phyloP scores from a whole-genome alignment of 2,329 filamentous ascomycete genomes.

The Aspergillus tamarii region DNA sequence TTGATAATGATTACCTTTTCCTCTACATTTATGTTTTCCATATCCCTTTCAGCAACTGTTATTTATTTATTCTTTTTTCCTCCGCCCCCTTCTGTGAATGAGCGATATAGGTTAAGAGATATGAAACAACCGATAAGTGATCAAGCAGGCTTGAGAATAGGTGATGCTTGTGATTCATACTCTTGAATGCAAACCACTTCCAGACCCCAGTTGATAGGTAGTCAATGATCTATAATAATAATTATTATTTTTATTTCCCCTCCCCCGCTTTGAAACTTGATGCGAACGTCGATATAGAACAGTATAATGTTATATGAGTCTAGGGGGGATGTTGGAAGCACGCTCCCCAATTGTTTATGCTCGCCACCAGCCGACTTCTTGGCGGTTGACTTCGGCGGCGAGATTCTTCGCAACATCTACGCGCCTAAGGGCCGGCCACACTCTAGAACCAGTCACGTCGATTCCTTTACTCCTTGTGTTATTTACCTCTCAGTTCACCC shows the following conservation, averaged over 20 bases:
- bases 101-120: constrained; percentile 13
- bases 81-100: constrained; percentile 18
- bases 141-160: constrained; percentile 32
- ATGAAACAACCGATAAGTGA: constrained; percentile 22
- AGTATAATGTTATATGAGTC: background rate
- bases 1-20: constrained; percentile 10
- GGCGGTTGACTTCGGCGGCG: constrained; percentile 15
- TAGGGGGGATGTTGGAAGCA: background rate
- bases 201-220: constrained; percentile 7
- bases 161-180: constrained; percentile 27
- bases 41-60: constrained; percentile 16
- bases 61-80: constrained; percentile 11
- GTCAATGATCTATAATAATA: background rate
- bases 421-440: background rate
- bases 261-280: background rate
- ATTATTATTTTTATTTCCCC: background rate
- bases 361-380: constrained; percentile 14
- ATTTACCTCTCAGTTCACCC: background rate
- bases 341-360: background rate
- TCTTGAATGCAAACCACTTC: constrained; percentile 17
- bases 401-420: constrained; percentile 11
- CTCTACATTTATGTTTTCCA: constrained; percentile 12
- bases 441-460: background rate
- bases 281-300: background rate
- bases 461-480: background rate